Evolutionary conservation across 768 basidiomycete genomes (phyloP).

Genomic region (Suillus spraguei): DNA sequence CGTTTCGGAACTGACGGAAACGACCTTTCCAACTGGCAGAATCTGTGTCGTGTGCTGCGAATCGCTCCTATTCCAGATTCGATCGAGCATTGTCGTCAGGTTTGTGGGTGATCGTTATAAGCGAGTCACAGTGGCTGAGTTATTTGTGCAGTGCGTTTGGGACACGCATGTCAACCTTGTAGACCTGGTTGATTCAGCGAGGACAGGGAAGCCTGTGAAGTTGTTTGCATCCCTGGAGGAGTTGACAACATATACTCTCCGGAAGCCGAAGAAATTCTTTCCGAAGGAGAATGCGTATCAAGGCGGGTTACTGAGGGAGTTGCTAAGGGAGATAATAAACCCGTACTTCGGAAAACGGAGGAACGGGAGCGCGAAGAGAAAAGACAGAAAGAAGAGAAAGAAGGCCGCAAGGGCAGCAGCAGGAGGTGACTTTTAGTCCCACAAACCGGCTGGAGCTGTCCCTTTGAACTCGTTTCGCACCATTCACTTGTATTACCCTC

Average conservation of each 20-base stretch:
- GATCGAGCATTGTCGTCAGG: background rate
- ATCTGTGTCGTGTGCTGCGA: background rate
- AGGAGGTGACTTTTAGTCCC: background rate
- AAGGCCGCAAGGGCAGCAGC: conserved; percentile 11
- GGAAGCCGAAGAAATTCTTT: conserved; percentile 21
- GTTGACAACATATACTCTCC: conserved; percentile 27
- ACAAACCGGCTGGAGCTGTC: background rate
- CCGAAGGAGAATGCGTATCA: conserved; percentile 29
- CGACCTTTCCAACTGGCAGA: conserved; percentile 14
- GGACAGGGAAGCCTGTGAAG: conserved; percentile 18
- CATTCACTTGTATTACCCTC: background rate
- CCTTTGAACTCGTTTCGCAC: background rate
- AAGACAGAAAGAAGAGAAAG: conserved; percentile 18
- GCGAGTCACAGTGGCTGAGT: background rate
- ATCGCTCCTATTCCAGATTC: conserved; percentile 11
- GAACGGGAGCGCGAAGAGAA: conserved; percentile 24
- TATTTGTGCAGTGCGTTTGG: conserved; percentile 11
- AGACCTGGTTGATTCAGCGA: conserved; percentile 30
- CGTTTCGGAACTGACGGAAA: conserved; percentile 16
- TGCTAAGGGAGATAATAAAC: conserved; percentile 21
- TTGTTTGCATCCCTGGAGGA: conserved; percentile 23
- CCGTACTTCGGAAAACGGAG: conserved; percentile 21
- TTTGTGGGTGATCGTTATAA: background rate
- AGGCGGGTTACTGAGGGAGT: conserved; percentile 33
- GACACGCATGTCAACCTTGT: conserved; percentile 34